Conservation (phyloP, 2,329 filamentous ascomycete species). For the Penicillium palitans region DNA sequence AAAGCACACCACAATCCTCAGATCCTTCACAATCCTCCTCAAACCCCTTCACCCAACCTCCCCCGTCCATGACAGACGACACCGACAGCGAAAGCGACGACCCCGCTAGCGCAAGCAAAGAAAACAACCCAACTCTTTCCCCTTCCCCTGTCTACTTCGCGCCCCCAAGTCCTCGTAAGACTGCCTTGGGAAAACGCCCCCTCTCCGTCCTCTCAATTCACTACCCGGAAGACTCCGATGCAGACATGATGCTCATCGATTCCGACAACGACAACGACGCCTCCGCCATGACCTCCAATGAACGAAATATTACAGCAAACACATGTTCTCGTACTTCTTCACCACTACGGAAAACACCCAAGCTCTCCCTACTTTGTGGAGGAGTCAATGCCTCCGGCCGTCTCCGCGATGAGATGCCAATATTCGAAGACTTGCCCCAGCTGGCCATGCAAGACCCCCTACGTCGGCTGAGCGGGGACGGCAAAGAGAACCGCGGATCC, state of each 20-base stretch:
- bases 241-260: constrained; percentile 32
- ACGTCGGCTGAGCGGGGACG: constrained; percentile 19
- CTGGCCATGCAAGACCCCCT: constrained; percentile 15
- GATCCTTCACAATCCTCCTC: neutral
- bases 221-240: constrained; percentile 32
- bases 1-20: neutral
- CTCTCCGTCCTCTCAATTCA: constrained; percentile 44
- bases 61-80: constrained; percentile 12
- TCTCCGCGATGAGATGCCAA: constrained; percentile 31
- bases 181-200: constrained; percentile 44
- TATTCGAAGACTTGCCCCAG: constrained; percentile 35
- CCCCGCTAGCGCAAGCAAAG: constrained; percentile 44
- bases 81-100: constrained; percentile 25
- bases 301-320: constrained; percentile 46
- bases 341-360: constrained; percentile 39
- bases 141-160: constrained; percentile 37
- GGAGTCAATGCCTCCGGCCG: constrained; percentile 27
- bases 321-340: constrained; percentile 22
- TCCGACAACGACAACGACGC: constrained; percentile 30
- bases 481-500: constrained; percentile 23
- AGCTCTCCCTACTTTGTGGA: constrained; percentile 29
- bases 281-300: constrained; percentile 37
- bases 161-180: constrained; percentile 41
- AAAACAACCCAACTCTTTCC: constrained; percentile 50
- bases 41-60: neutral